These are phyloP conservation scores for Calcarisporium arbuscula DNA, from an alignment of 2,329 filamentous ascomycete species.

Conservation along the genomic window DNA sequence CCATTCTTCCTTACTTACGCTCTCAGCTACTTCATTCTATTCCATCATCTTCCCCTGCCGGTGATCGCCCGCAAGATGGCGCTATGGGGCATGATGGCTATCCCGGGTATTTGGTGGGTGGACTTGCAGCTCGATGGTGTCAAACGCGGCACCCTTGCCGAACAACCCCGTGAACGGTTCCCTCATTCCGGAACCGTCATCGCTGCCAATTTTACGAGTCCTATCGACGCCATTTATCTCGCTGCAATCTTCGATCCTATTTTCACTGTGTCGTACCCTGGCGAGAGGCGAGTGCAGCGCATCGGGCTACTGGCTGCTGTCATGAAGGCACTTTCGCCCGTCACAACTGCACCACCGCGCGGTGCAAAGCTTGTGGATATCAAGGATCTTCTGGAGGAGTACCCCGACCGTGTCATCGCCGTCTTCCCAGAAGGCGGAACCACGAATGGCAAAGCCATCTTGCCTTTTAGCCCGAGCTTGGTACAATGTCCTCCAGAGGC, in stretches of 20 bases:
- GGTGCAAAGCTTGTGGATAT: conserved; percentile 52
- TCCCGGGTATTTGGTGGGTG: conserved; percentile 96
- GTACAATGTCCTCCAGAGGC: conserved; percentile 59
- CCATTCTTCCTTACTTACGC: conserved; percentile 67
- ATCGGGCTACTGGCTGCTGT: conserved; percentile 74
- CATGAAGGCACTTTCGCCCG: conserved; percentile 60
- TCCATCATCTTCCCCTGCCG: conserved; percentile 72
- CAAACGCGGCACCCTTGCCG: conserved; percentile 78
- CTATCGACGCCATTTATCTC: conserved; percentile 88
- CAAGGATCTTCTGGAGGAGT: conserved; percentile 53
- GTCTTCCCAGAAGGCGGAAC: conserved; percentile 93
- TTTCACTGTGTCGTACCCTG: conserved; percentile 81
- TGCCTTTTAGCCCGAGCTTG: conserved; percentile 75
- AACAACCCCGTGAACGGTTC: conserved; percentile 65
- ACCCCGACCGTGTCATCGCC: conserved; percentile 71
- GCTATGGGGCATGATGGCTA: conserved; percentile 79
- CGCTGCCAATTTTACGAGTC: conserved; percentile 84
- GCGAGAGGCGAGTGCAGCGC: conserved; percentile 64
- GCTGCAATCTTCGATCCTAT: conserved; percentile 94
- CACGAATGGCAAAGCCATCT: conserved; percentile 84
- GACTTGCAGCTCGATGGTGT: conserved; percentile 98
- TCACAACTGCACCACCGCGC: conserved; percentile 40
- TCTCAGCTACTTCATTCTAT: conserved; percentile 67
- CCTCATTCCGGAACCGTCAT: conserved; percentile 78
- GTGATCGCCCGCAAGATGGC: conserved; percentile 67